Evolutionary conservation across 2,329 filamentous ascomycete species (phyloP), one percentile per base, ranked within the genome.

Genomic region (Aspergillus neoniger): DNA sequence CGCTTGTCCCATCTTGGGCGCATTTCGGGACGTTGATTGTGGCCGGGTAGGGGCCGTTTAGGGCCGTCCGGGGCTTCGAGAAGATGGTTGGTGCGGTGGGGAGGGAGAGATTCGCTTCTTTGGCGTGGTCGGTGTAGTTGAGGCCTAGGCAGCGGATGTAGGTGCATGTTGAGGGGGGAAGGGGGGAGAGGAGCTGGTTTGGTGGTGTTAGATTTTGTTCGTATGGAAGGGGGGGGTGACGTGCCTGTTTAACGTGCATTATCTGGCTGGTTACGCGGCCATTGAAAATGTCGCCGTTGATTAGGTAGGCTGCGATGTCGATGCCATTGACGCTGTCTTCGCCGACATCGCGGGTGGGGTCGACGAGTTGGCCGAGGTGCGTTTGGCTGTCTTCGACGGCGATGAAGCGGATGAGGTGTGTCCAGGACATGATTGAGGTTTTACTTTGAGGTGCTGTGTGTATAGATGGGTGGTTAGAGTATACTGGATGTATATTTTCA

Each of bases 101-200:
- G 21, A 78, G 67, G 2, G 73, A 64, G 69, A 78, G 70, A 49
- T 72, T 73, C 53, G 74, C 74, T 66, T 80, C 77, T 15, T 65
- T 60, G 5, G 76, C 77, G 57, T 79, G 78, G 64, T 79, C 72
- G 38, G 68, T 69, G 65, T 81, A 81, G 69, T 82, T 82, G 55
- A 82, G 74, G 6, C 80, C 80, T 50, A 82, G 69, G 65, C 79
- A 82, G 38, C 79, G 77, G 52, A 81, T 79, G 19, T 76, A 74
- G 75, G 63, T 71, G 38, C 70, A 30, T 6, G 21, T 21, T 21
- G 51, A 47, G 7, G 41, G 39, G 17, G 25, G 10, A 5, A 49
- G 47, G 19, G 54, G 53, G 30, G 53, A 39, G 17, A 56, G 53
- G 30, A 56, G 53, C 53, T 56, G 4, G 9, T 30, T 30, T 30